Conservation (phyloP, 1,284 basidiomycete genomes). For the Trichosporon inkin region DNA sequence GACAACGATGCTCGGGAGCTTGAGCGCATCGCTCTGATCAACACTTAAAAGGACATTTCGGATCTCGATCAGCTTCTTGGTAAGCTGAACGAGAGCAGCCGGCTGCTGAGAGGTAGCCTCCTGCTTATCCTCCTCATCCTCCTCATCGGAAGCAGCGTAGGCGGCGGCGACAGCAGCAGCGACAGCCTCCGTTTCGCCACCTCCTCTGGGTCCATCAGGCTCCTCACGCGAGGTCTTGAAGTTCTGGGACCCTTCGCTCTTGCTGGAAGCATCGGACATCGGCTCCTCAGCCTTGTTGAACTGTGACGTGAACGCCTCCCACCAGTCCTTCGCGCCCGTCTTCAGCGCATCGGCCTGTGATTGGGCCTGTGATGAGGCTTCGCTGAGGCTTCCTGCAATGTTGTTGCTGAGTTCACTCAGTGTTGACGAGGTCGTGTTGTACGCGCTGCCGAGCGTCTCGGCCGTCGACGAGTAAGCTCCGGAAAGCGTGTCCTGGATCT, state of each 20-base stretch:
- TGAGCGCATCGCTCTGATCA: conserved; percentile 89
- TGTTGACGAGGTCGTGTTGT: conserved; percentile 25
- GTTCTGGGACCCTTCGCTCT: conserved; percentile 11
- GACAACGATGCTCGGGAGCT: conserved; percentile 94
- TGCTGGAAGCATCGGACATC: neutral
- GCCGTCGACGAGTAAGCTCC: conserved; percentile 41
- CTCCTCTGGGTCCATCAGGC: conserved; percentile 27
- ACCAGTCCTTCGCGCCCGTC: conserved; percentile 40
- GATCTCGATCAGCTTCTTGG: conserved; percentile 93
- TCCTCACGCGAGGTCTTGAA: conserved; percentile 21
- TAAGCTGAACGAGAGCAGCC: conserved; percentile 72
- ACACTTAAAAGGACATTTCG: conserved; percentile 87
- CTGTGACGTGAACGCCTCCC: conserved; percentile 39
- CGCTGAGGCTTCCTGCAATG: conserved; percentile 19
- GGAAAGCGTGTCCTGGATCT: conserved; percentile 37
- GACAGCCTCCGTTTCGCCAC: conserved; percentile 17
- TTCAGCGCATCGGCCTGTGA: conserved; percentile 32
- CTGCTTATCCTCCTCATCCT: conserved; percentile 15
- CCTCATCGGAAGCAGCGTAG: conserved; percentile 12
- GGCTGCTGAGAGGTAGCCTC: conserved; percentile 25
- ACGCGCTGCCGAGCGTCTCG: conserved; percentile 29
- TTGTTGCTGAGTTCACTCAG: conserved; percentile 20
- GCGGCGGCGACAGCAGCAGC: conserved; percentile 24
- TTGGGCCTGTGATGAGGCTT: conserved; percentile 26
- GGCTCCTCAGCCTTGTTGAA: conserved; percentile 15